Conservation (phyloP, 2,329 filamentous ascomycete genomes). For the Diaporthe eres region DNA sequence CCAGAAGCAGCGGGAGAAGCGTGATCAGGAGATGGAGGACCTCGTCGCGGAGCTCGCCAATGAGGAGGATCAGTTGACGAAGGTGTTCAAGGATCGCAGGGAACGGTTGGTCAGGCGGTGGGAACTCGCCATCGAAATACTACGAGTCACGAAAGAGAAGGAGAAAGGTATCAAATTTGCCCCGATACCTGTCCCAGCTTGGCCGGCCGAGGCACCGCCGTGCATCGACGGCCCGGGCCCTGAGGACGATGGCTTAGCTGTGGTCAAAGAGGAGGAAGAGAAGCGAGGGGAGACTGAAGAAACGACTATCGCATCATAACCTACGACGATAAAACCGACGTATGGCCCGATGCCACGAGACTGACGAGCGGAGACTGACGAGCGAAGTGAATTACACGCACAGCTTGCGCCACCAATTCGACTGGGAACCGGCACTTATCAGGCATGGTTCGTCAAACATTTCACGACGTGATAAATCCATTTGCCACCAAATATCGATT, state of each 20-base stretch:
- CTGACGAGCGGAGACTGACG: slow-evolving; percentile 12
- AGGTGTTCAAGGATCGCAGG: slow-evolving; percentile 61
- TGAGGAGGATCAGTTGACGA: slow-evolving; percentile 64
- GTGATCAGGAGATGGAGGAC: slow-evolving; percentile 62
- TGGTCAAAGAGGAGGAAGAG: slow-evolving; percentile 30
- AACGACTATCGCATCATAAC: not conserved
- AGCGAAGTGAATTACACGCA: not conserved
- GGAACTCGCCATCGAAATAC: slow-evolving; percentile 66
- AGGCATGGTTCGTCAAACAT: not conserved
- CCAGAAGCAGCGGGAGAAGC: slow-evolving; percentile 59
- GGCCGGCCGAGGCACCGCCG: slow-evolving; percentile 54
- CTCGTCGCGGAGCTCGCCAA: slow-evolving; percentile 61
- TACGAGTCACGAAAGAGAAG: slow-evolving; percentile 66
- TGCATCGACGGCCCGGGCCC: slow-evolving; percentile 17
- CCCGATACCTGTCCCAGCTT: slow-evolving; percentile 54
- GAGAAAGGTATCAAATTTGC: slow-evolving; percentile 60
- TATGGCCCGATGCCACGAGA: slow-evolving; percentile 12
- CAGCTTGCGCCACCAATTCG: not conserved
- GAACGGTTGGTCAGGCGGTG: slow-evolving; percentile 63
- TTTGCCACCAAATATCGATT: slow-evolving; percentile 27
- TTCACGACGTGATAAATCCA: not conserved
- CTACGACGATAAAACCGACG: not conserved
- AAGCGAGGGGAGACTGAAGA: slow-evolving; percentile 5
- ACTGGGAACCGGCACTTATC: not conserved
- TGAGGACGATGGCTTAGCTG: slow-evolving; percentile 37